These are phyloP conservation scores for Fibroporia radiculosa DNA, from an alignment of 768 basidiomycete genomes.

Conservation along the genomic window DNA sequence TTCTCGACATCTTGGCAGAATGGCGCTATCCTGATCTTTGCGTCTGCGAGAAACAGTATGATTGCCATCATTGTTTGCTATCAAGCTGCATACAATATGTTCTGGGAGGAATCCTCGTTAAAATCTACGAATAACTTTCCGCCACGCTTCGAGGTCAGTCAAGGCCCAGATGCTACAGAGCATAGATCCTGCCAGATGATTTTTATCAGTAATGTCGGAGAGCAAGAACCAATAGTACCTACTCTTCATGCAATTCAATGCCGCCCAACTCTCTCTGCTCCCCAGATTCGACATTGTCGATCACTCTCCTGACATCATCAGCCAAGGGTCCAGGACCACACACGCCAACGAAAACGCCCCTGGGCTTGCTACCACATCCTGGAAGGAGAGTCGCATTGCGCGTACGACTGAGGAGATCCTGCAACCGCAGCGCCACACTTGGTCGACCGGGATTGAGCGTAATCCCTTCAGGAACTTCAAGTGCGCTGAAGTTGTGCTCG, in stretches of 20 bases:
- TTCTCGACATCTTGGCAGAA: too few species aligned
- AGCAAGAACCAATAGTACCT: slow-evolving; percentile 14
- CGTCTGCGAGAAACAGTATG: too few species aligned
- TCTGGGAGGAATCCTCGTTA: neutral
- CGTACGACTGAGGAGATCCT: neutral
- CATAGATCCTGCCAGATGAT: neutral
- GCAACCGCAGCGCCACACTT: neutral
- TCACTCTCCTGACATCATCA: slow-evolving; percentile 29
- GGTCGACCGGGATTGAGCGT: slow-evolving; percentile 24
- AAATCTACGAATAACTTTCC: too few species aligned
- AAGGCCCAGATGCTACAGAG: neutral
- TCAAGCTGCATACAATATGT: neutral
- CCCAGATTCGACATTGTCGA: slow-evolving; percentile 27
- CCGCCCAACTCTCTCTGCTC: slow-evolving; percentile 30
- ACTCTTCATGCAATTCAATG: slow-evolving; percentile 36
- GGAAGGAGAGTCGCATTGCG: neutral
- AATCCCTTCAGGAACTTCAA: slow-evolving; percentile 23
- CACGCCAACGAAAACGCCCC: slow-evolving; percentile 33
- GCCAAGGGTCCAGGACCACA: slow-evolving; percentile 34
- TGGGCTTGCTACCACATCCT: slow-evolving; percentile 1
- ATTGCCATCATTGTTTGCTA: neutral
- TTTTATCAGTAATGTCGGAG: neutral
- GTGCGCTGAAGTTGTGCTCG: slow-evolving; percentile 2
- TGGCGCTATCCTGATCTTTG: too few species aligned
- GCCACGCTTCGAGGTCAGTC: too few species aligned